Percentiles rank a stretch among this genome's conserved stretches.
These are phyloP conservation scores for Exophiala mesophila DNA, from an alignment of 2,329 filamentous ascomycete genomes.

Conservation along the genomic window DNA sequence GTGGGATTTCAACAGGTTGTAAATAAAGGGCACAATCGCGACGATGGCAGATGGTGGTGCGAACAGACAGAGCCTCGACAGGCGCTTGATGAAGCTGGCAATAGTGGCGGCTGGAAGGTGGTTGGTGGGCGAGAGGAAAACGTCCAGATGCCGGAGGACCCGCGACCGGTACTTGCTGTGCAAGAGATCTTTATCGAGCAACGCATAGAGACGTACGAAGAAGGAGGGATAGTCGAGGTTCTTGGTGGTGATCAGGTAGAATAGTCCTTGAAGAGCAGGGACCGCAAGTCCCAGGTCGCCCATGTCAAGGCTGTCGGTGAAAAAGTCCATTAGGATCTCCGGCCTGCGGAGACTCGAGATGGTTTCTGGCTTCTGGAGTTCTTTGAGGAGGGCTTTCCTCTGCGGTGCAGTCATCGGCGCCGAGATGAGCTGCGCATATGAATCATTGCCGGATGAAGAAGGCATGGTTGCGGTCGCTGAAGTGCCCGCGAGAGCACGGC, in stretches of 20 bases:
- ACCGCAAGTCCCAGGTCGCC: constrained; percentile 77
- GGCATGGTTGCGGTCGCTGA: constrained; percentile 16
- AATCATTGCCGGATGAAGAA: constrained; percentile 21
- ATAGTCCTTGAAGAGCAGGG: constrained; percentile 84
- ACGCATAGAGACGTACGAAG: constrained; percentile 87
- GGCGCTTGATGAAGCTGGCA: constrained; percentile 93
- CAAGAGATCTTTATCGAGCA: constrained; percentile 77
- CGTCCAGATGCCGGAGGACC: constrained; percentile 88
- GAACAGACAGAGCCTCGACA: constrained; percentile 76
- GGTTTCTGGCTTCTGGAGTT: constrained; percentile 19
- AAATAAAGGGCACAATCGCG: constrained; percentile 83
- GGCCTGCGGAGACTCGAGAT: constrained; percentile 72
- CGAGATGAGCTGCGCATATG: constrained; percentile 19
- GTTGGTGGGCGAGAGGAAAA: constrained; percentile 74
- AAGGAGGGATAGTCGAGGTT: constrained; percentile 96
- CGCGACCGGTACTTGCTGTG: constrained; percentile 91
- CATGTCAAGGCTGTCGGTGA: constrained; percentile 86
- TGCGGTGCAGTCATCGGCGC: constrained; percentile 62
- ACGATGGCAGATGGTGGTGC: constrained; percentile 88
- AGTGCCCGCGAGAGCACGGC: constrained; percentile 12
- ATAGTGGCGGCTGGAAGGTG: constrained; percentile 88
- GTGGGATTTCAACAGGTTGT: constrained; percentile 88
- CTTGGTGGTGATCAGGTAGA: constrained; percentile 86
- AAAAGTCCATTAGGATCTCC: constrained; percentile 89
- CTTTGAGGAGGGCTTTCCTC: constrained; percentile 69